Evolutionary conservation across 2,329 filamentous ascomycete species (phyloP).

Genomic region (Pyrenophora tritici-repentis): DNA sequence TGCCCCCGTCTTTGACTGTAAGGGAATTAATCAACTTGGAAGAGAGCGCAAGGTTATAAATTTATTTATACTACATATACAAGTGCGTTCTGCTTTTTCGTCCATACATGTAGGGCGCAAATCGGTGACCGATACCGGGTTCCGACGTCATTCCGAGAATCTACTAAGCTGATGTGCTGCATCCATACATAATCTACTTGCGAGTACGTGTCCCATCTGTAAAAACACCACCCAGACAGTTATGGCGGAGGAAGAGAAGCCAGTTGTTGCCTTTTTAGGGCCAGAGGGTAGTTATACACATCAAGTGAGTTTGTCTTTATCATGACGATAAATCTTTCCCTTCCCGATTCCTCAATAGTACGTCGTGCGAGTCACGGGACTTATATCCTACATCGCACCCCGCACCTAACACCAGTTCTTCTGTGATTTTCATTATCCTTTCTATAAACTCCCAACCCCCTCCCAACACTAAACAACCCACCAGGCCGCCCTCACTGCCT

Average conservation of each 20-base stretch:
- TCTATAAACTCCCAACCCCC: no score
- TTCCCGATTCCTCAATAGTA: neutral
- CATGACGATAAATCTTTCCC: neutral
- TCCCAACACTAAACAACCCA: no score
- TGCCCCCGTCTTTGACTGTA: neutral
- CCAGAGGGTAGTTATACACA: slow-evolving; percentile 71
- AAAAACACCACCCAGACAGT: neutral
- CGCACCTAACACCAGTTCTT: no score
- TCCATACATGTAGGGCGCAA: no score
- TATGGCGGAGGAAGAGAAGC: slow-evolving; percentile 23
- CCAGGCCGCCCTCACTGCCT: slow-evolving; percentile 61
- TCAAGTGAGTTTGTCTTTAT: slow-evolving; percentile 56
- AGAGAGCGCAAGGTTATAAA: neutral
- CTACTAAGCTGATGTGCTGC: no score
- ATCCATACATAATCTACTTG: no score
- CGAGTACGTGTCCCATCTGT: no score
- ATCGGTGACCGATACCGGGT: slow-evolving; percentile 10
- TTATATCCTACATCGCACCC: no score
- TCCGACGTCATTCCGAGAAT: slow-evolving; percentile 14
- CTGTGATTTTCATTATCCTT: no score
- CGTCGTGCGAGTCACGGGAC: no score
- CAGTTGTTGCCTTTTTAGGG: slow-evolving; percentile 63
- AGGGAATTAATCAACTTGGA: neutral
- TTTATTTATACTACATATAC: neutral
- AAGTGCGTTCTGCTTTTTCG: neutral